phyloP scores from a whole-genome alignment of 2,329 filamentous ascomycete species.

The Neofusicoccum laricinum region DNA sequence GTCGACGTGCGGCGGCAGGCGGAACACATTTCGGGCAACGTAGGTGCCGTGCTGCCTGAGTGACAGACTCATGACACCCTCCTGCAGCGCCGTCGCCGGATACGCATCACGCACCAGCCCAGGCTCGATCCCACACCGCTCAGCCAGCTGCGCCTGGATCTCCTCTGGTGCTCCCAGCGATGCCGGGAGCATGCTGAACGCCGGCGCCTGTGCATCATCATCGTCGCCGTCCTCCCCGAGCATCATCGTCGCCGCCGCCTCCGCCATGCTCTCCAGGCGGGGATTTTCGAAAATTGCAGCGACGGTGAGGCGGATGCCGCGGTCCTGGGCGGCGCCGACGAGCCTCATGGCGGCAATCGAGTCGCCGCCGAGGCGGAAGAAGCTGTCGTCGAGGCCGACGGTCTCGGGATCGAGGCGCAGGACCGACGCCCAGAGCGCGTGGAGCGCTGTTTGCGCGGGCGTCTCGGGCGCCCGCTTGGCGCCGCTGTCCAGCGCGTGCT shows the following conservation, averaged over 20 bases:
- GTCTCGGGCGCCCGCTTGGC: neutral
- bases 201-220: constrained; percentile 24
- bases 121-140: neutral
- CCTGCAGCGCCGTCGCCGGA: constrained; percentile 55
- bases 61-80: constrained; percentile 54
- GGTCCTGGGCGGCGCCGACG: neutral
- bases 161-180: neutral
- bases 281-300: constrained; percentile 23
- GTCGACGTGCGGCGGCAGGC: constrained; percentile 25
- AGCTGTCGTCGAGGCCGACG: constrained; percentile 37
- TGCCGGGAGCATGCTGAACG: constrained; percentile 31
- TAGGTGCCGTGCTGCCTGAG: constrained; percentile 52
- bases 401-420: neutral
- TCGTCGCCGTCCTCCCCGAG: constrained; percentile 2
- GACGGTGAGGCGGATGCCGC: constrained; percentile 19
- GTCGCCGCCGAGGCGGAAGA: constrained; percentile 41
- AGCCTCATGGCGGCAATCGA: constrained; percentile 21
- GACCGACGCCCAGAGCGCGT: constrained; percentile 18
- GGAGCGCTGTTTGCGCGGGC: constrained; percentile 31
- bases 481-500: neutral
- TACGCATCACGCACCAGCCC: constrained; percentile 49
- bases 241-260: neutral
- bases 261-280: constrained; percentile 19
- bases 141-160: constrained; percentile 8
- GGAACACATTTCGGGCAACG: constrained; percentile 35